Base-by-base conservation (phyloP, 768 basidiomycete genomes). In the Filobasidium wieringae region DNA sequence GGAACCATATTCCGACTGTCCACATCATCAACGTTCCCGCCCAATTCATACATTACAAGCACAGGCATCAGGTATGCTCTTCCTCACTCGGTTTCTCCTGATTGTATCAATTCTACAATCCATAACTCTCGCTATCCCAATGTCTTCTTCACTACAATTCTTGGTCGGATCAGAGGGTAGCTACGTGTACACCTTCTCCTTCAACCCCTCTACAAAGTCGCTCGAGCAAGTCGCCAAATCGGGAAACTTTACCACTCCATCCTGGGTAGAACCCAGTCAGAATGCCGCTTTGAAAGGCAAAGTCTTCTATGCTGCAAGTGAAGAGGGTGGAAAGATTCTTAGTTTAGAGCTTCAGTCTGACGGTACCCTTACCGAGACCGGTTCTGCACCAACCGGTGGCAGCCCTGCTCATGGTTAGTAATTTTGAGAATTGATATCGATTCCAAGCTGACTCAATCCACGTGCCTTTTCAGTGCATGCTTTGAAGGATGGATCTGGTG, bases 231-330 rank as follows among this genome's bases (percentile, higher is more conserved):
- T 67, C 15, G 61, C 63, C 5, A 64, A 69, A 27, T 64, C 65
- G 34, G 62, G 66, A 11, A 64, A 69, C 2, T 70, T 69, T 5
- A 54, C 61, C 27, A 68, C 67, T 53, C 85, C 87, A 0, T 87
- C 86, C 5, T 90, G 88, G 88, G 78, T 91, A 60, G 79, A 82
- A 11, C 73, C 76, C 7, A 80, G 84, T 66, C 14, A n/a, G 14
- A 22, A n/a, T 15, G 15, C 82, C 83, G 0, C 41, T 7, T 29
- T 55, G 43, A 17, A 49, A 71, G 79, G 84, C 60, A 76, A 73
- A 41, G 79, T 80, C 2, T 64, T 88, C 27, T 75, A 87, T 31
- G 84, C 83, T 65, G 76, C 86, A 11, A 82, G 79, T 0, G 76
- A 88, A 19, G 84, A 77, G 0, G 80, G 85, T n/a, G 87, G 88